Evolutionary conservation across 1,284 basidiomycete species (phyloP).

Genomic region (Rhodotorula glutinis): DNA sequence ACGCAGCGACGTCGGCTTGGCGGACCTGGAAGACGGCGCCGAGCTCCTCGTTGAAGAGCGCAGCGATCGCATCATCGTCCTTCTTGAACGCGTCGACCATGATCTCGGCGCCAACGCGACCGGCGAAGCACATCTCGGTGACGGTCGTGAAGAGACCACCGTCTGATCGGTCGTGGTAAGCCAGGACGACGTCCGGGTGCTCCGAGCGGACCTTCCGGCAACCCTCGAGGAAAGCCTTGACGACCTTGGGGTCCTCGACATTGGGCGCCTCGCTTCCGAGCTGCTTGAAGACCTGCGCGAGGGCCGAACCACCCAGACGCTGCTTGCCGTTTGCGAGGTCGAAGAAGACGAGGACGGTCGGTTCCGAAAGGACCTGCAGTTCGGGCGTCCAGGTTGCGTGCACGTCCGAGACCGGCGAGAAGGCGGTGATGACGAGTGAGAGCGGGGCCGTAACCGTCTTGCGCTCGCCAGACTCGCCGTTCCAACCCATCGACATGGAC

Average conservation of each 20-base stretch:
- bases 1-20: constrained; percentile 53
- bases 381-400: constrained; percentile 88
- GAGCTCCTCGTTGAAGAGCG: constrained; percentile 93
- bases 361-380: constrained; percentile 62
- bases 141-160: constrained; percentile 89
- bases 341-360: constrained; percentile 78
- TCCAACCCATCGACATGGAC: constrained; percentile 99
- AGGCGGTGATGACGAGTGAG: constrained; percentile 91
- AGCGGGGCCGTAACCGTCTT: constrained; percentile 85
- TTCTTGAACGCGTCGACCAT: constrained; percentile 57
- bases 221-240: constrained; percentile 12
- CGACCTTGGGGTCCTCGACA: constrained; percentile 66
- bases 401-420: constrained; percentile 79
- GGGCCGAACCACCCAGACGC: constrained; percentile 87
- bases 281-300: constrained; percentile 93
- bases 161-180: constrained; percentile 97
- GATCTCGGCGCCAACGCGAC: constrained; percentile 71
- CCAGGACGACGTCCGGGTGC: constrained; percentile 68
- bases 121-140: constrained; percentile 96
- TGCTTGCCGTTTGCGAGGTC: constrained; percentile 82
- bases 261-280: constrained; percentile 85
- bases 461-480: constrained; percentile 58
- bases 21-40: constrained; percentile 88
- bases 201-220: constrained; percentile 56
- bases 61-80: constrained; percentile 59